Evolutionary conservation across 108 stramenopile genomes (phyloP), one percentile per base, ranked within the genome.

Genomic region (Mayamaea pseudoterrestris): DNA sequence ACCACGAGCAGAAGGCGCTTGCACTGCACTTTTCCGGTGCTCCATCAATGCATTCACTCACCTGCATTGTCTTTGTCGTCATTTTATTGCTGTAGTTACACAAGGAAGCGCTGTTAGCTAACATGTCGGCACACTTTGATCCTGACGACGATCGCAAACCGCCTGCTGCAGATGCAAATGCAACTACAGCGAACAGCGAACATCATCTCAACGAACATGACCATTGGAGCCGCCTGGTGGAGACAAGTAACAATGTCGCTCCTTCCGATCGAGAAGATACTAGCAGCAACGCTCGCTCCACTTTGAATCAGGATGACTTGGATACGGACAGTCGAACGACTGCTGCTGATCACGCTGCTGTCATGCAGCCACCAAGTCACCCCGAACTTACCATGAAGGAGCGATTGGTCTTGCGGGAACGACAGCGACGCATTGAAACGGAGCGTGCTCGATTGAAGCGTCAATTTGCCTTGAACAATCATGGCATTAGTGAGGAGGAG

Each of bases 321-420:
- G 41, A 41, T 16, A 41, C 14, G 41, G 7, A 41, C 7, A 6
- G 14, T 45, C 23, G 21, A 45, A 13, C 12, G 8, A 13, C 8
- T 20, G 40, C 5, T 20, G 12, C 18, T 41, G 8, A 5, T 5
- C 16, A 20, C 12, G 26, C 13, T 27, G 50, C 16, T 21, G 34
- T 36, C 16, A 12, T 23, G 6, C 48, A 24, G 22, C 48, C 30
- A 18, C 50, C 50, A 2, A 51, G 50, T 35, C 50, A 35, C 21
- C 3, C n/a, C n/a, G 68, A 66, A 20, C 74, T 70, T 11, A 78
- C 84, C 1, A 60, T 78, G 21, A 86, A 75, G 57, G 84, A 86
- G 35, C 62, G 68, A 27, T 37, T 86, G 47, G 76, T 86, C 1
- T 64, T 81, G 40, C 69, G 79, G 5, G 84, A 86, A 63, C 56